Conservation (phyloP, 2,329 filamentous ascomycete species). For the Ascochyta pisi region DNA sequence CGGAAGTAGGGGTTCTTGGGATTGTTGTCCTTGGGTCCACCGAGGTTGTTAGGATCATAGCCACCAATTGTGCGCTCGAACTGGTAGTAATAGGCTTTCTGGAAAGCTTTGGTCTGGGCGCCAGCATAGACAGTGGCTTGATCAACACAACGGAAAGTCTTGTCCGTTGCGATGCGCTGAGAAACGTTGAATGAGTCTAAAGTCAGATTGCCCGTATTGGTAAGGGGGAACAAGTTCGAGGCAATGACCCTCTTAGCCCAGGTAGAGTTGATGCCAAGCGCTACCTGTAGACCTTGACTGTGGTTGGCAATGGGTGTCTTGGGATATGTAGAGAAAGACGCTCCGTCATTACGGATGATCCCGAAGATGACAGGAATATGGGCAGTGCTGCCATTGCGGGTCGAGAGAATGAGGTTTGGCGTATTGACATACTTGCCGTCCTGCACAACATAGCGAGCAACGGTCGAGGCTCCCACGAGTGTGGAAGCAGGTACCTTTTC, state of each 20-base stretch:
- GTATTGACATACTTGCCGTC: slow-evolving; percentile 64
- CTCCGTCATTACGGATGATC: slow-evolving; percentile 62
- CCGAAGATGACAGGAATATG: slow-evolving; percentile 65
- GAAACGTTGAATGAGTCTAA: slow-evolving; percentile 64
- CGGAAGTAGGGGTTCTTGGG: slow-evolving; percentile 62
- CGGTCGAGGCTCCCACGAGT: slow-evolving; percentile 51
- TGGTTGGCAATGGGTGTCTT: slow-evolving; percentile 52
- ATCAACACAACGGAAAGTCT: slow-evolving; percentile 65
- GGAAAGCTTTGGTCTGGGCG: slow-evolving; percentile 54
- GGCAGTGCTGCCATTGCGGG: slow-evolving; percentile 53
- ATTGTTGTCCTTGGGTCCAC: slow-evolving; percentile 57
- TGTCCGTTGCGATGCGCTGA: slow-evolving; percentile 64
- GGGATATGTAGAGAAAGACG: slow-evolving; percentile 61
- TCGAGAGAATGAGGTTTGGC: slow-evolving; percentile 55
- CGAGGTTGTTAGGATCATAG: slow-evolving; percentile 61
- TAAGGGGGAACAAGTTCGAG: slow-evolving; percentile 59
- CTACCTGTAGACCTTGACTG: slow-evolving; percentile 52
- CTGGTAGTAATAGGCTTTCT: slow-evolving; percentile 64
- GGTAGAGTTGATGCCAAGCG: slow-evolving; percentile 55
- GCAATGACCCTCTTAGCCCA: slow-evolving; percentile 45
- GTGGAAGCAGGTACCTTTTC: slow-evolving; percentile 54
- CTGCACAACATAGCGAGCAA: slow-evolving; percentile 63
- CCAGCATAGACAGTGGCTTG: slow-evolving; percentile 64
- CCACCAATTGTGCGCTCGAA: slow-evolving; percentile 64
- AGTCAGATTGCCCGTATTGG: slow-evolving; percentile 58